Evolutionary conservation across 345 rosid genomes (phyloP).

Genomic region (Draba incana): DNA sequence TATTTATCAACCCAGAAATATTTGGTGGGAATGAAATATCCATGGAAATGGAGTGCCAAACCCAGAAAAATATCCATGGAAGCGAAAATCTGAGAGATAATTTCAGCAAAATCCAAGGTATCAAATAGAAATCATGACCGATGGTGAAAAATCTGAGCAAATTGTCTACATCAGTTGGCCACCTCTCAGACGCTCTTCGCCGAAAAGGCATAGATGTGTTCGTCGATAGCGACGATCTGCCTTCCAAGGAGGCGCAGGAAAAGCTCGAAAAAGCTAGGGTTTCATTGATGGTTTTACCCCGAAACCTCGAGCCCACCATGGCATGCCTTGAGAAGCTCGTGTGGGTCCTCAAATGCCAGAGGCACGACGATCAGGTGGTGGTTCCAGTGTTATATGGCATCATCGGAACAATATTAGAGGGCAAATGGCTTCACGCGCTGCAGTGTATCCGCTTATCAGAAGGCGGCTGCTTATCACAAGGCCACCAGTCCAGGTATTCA

Average conservation of each 20-base stretch:
- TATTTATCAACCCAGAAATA: too few species aligned
- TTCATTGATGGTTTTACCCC: constrained; percentile 19
- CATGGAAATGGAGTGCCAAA: too few species aligned
- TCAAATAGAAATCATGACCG: not conserved
- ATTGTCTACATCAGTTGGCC: constrained; percentile 20
- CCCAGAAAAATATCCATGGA: too few species aligned
- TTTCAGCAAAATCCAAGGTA: too few species aligned
- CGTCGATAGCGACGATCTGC: not conserved
- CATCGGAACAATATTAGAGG: too few species aligned
- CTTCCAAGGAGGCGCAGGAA: not conserved
- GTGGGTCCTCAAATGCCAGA: not conserved
- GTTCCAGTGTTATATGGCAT: constrained; percentile 25
- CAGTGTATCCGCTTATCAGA: too few species aligned
- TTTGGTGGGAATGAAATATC: too few species aligned
- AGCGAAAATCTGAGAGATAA: too few species aligned
- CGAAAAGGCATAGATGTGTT: constrained; percentile 14
- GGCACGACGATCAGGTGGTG: not conserved
- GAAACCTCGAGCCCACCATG: not conserved
- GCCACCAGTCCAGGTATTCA: constrained; percentile 12
- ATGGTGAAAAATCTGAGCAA: constrained; percentile 4
- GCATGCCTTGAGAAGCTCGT: not conserved
- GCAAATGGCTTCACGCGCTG: not conserved
- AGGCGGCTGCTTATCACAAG: not conserved
- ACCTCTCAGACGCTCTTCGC: constrained; percentile 17
- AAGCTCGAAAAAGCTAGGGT: constrained; percentile 8